Base-by-base conservation (phyloP, 2,329 filamentous ascomycete species). In the Endothia cerciana region DNA sequence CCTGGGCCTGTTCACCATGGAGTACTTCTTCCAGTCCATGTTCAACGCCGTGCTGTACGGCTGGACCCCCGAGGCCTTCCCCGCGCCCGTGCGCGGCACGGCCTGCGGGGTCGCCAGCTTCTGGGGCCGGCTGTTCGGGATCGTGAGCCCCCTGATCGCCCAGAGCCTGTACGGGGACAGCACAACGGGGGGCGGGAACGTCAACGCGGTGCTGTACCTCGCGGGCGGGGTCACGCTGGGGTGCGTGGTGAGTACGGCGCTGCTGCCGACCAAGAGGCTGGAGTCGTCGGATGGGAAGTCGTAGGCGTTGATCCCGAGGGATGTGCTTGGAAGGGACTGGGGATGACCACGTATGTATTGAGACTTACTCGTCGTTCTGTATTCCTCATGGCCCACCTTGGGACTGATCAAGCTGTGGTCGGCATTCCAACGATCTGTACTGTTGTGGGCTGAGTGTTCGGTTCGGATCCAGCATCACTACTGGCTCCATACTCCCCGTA, bases 51-150 rank as follows among this genome's bases (percentile, higher is more conserved):
- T 84, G 2, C 73, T 84, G 17, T 84, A 84, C 70, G 82, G 80
- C 13, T 84, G 80, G 77, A 83, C 82, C 2, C 82, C 82, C 1
- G 82, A 84, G 69, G 78, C 80, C 6, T 85, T 84, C 67, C 81
- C 82, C 0, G 81, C 83, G 3, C 79, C 80, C 0, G 79, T 85
- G 19, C 73, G 82, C 43, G 83, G 82, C 4, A 85, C 82, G 0
- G 77, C 86, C 0, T 84, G 82, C 69, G 86, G 86, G 0, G 68
- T 87, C 15, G 84, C 85, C 1, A 84, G 82, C 66, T 88, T 87
- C 71, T 87, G 84, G 83, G 86, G 86, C 1, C 74, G 86, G 1
- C 63, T 88, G 30, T 86, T 86, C 69, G 82, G 83, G 11, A 87
- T 88, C 55, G 79, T 88, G 19, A 84, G 83, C 45, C 86, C 86